Conservation (phyloP, 345 rosid species). For the Dipteronia sinensis region DNA sequence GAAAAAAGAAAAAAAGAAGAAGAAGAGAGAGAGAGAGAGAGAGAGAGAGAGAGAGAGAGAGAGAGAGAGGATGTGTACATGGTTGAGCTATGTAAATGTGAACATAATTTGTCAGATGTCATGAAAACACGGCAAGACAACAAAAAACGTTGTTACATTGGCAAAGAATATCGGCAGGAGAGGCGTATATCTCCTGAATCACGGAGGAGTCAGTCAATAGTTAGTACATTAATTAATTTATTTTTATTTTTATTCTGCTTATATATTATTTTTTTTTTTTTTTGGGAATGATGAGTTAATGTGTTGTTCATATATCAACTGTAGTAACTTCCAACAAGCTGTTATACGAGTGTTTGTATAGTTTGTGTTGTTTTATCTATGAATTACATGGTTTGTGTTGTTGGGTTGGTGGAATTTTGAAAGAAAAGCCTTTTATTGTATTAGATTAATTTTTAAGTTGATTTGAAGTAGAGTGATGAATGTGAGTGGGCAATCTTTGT, state of each 20-base stretch:
- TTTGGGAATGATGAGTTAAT: neutral
- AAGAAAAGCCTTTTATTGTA: neutral
- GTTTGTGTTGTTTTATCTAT: neutral
- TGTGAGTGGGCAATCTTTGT: too few species aligned
- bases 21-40: neutral
- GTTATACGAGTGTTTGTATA: neutral
- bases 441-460: too few species aligned
- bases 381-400: too few species aligned
- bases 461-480: too few species aligned
- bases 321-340: neutral
- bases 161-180: too few species aligned
- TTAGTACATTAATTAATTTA: neutral
- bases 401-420: neutral
- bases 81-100: constrained; percentile 14
- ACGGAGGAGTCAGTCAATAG: neutral
- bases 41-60: neutral
- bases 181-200: neutral
- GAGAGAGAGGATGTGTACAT: neutral
- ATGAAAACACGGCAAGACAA: neutral
- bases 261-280: neutral
- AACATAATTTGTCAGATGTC: neutral
- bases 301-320: neutral
- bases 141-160: too few species aligned
- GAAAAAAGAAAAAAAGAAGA: neutral
- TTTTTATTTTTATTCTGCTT: constrained; percentile 1